Percentiles rank a stretch among this genome's conserved stretches.
Evolutionary conservation across 768 basidiomycete species (phyloP).

Genomic region (Cubamyces sp.): DNA sequence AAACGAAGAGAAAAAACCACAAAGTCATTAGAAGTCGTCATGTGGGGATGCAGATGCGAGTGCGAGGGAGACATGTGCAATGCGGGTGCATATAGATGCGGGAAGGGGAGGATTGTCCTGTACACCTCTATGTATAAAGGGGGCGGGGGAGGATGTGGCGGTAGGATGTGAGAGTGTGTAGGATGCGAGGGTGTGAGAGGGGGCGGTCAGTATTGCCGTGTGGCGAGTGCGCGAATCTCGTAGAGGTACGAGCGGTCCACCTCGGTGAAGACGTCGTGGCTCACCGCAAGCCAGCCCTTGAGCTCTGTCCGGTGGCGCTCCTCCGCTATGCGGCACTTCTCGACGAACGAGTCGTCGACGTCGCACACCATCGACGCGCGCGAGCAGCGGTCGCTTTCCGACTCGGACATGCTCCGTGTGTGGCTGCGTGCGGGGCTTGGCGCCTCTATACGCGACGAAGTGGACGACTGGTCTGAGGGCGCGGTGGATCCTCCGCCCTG

Average conservation of each 20-base stretch:
- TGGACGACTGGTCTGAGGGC: conserved; percentile 38
- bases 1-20: background rate
- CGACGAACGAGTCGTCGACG: conserved; percentile 74
- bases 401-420: conserved; percentile 71
- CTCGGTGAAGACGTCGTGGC: conserved; percentile 36
- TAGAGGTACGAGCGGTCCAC: conserved; percentile 69
- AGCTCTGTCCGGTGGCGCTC: conserved; percentile 83
- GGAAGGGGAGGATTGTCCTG: conserved; percentile 18
- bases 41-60: background rate
- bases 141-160: conserved; percentile 8
- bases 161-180: background rate
- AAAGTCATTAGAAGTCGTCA: conserved; percentile 22
- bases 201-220: conserved; percentile 69
- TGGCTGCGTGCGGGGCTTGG: conserved; percentile 66
- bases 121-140: conserved; percentile 16
- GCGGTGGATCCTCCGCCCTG: conserved; percentile 29
- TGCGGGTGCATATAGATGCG: conserved; percentile 5
- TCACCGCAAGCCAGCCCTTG: conserved; percentile 66
- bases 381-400: conserved; percentile 79
- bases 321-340: conserved; percentile 75
- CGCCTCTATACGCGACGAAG: conserved; percentile 33
- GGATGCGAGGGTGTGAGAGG: conserved; percentile 3
- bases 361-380: conserved; percentile 79
- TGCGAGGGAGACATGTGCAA: conserved; percentile 4
- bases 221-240: conserved; percentile 85